Evolutionary conservation across 192 early-diverging fungal genomes (phyloP), one percentile per base, ranked within the genome.

Genomic region (Coemansia guatemalensis): DNA sequence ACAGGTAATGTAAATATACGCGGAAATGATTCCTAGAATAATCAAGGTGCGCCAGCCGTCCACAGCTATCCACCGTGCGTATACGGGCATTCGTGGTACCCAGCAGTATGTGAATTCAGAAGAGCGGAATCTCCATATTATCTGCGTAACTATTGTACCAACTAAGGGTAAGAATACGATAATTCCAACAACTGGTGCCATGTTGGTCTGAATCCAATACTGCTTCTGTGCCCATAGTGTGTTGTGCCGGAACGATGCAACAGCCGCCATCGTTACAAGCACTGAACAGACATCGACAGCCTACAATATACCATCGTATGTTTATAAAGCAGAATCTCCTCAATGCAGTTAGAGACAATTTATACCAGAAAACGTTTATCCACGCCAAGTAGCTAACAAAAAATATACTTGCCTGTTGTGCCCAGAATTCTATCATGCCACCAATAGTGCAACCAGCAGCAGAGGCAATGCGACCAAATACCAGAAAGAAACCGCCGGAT

Each of bases 61-160:
- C 1, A 65, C 52, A 22, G 78, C 73, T 22, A 75, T 48, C 78
- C 78, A 81, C 49, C 78, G 73, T n/a, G 78, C 73, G 53, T 74
- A 61, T 7, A 81, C 64, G 14, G 78, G 73, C 21, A 68, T 60
- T n/a, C 73, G 78, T 0, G 72, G 72, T 18, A 81, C 47, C 78
- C 78, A 81, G 68, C 78, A 81, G 60, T 75, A 81, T n/a, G 50
- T 41, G 9, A 69, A 68, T 59, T 81, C 78, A 26, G 62, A 57
- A 8, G 73, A 81, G 17, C 65, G 57, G 58, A 81, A 81, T 6
- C 67, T 65, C 78, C 78, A 81, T 26, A 81, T 57, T 12, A 81
- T 72, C 50, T 75, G 72, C 3, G 65, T 25, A 1, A 68, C 48
- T 0, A 81, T 35, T 0, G 78, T 66, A 17, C 39, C 33, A 9